phyloP scores from a whole-genome alignment of 2,329 filamentous ascomycete genomes.

The Exophiala mesophila region DNA sequence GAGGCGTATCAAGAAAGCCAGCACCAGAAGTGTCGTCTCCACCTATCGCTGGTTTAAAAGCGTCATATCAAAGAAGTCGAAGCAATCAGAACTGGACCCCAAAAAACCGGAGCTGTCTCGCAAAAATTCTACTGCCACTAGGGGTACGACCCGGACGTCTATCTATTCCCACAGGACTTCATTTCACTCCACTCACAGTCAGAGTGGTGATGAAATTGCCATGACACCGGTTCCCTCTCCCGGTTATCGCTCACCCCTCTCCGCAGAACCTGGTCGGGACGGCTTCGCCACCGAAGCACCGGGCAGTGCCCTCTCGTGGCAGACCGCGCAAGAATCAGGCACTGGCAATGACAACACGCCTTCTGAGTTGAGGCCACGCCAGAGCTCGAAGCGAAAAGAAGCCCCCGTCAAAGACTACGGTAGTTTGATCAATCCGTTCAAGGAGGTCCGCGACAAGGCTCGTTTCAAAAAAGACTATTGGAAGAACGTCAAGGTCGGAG shows the following conservation, averaged over 20 bases:
- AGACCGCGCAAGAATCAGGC: constrained; percentile 24
- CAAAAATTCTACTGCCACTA: constrained; percentile 61
- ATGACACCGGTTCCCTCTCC: constrained; percentile 88
- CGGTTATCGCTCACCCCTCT: constrained; percentile 37
- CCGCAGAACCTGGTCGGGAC: constrained; percentile 12
- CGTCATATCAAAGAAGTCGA: constrained; percentile 39
- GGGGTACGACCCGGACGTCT: constrained; percentile 52
- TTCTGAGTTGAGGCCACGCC: constrained; percentile 14
- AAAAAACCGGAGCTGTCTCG: constrained; percentile 47
- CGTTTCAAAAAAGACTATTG: constrained; percentile 89
- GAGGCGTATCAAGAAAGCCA: constrained; percentile 88
- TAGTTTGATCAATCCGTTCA: constrained; percentile 68
- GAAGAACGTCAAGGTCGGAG: constrained; percentile 93
- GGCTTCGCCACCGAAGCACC: constrained; percentile 22
- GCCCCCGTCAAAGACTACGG: constrained; percentile 52
- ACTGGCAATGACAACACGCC: constrained; percentile 16
- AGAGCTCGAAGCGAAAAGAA: constrained; percentile 18
- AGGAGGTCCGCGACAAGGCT: constrained; percentile 62
- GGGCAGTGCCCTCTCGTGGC: constrained; percentile 27
- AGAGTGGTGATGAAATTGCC: constrained; percentile 66
- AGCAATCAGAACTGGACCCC: constrained; percentile 46
- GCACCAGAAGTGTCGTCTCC: constrained; percentile 57
- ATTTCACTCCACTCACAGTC: constrained; percentile 46
- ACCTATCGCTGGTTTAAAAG: constrained; percentile 46
- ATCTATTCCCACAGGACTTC: constrained; percentile 51